A percentile compares a stretch with the other conserved stretches of the same genome.
Evolutionary conservation across 495 filamentous ascomycete species (phyloP).

Genomic region (Filosporella fistucella): DNA sequence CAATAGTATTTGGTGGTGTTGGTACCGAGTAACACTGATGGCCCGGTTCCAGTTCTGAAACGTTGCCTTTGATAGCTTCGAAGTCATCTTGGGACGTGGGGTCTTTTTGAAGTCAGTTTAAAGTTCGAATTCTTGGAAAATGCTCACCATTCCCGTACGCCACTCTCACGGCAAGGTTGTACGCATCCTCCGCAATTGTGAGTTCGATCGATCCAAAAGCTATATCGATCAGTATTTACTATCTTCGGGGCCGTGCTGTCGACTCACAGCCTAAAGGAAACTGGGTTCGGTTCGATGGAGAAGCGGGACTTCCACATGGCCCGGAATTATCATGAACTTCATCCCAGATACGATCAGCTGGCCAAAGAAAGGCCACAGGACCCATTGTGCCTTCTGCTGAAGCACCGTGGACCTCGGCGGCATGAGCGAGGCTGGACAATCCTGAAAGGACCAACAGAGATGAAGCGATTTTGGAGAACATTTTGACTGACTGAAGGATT

Average conservation of each 20-base stretch:
- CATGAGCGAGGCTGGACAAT: background rate
- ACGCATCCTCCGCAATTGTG: constrained; percentile 39
- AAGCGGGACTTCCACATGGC: constrained; percentile 40
- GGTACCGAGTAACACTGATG: constrained; percentile 46
- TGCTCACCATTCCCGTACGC: constrained; percentile 36
- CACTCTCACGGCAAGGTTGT: constrained; percentile 35
- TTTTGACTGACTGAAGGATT: background rate
- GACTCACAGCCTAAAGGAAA: constrained; percentile 30
- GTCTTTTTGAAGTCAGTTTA: constrained; percentile 2
- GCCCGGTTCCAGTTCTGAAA: constrained; percentile 37
- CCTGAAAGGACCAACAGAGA: background rate
- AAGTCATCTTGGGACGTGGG: constrained; percentile 43
- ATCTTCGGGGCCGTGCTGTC: background rate
- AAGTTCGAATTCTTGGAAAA: background rate
- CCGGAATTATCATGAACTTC: constrained; percentile 39
- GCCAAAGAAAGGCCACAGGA: constrained; percentile 50
- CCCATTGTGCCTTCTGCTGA: constrained; percentile 34
- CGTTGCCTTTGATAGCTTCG: constrained; percentile 26
- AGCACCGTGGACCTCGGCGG: constrained; percentile 1
- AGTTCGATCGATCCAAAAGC: constrained; percentile 26
- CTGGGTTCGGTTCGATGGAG: constrained; percentile 34
- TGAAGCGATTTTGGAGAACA: constrained; percentile 3
- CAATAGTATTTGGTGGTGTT: constrained; percentile 29
- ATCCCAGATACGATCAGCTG: constrained; percentile 40
- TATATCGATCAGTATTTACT: background rate